Conservation (phyloP, 768 basidiomycete species). For the Podaxis rugospora region DNA sequence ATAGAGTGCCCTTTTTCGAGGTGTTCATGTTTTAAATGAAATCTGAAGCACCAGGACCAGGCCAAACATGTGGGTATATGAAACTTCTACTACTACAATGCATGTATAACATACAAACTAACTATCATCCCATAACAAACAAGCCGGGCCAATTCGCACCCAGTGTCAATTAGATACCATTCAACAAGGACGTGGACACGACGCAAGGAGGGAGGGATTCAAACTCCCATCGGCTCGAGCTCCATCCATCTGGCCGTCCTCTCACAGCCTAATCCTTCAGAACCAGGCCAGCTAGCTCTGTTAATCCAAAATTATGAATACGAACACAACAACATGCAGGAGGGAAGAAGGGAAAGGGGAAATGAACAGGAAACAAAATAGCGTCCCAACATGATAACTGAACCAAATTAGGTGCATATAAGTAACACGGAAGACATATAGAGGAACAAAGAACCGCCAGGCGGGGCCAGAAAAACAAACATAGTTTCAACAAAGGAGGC, state of each 20-base stretch:
- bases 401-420: not conserved
- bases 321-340: not conserved
- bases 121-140: not conserved
- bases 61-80: not conserved
- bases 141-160: not conserved
- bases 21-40: not conserved
- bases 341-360: not conserved
- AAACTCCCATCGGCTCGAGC: too few relatives aligned
- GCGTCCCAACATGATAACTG: not conserved
- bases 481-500: constrained; percentile 14
- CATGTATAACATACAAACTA: constrained; percentile 14
- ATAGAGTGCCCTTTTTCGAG: not conserved
- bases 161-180: not conserved
- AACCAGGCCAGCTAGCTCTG: not conserved
- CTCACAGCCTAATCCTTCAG: not conserved
- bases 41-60: too few relatives aligned
- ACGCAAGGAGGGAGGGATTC: too few relatives aligned
- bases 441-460: not conserved
- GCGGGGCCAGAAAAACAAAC: not conserved
- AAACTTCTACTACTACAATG: constrained; percentile 13
- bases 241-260: not conserved
- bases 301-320: not conserved
- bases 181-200: not conserved
- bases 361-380: not conserved
- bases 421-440: not conserved